Evolutionary conservation across 176 grass and related monocot genomes (phyloP), one percentile per base, ranked within the genome.

Genomic region (Carex littledalei): DNA sequence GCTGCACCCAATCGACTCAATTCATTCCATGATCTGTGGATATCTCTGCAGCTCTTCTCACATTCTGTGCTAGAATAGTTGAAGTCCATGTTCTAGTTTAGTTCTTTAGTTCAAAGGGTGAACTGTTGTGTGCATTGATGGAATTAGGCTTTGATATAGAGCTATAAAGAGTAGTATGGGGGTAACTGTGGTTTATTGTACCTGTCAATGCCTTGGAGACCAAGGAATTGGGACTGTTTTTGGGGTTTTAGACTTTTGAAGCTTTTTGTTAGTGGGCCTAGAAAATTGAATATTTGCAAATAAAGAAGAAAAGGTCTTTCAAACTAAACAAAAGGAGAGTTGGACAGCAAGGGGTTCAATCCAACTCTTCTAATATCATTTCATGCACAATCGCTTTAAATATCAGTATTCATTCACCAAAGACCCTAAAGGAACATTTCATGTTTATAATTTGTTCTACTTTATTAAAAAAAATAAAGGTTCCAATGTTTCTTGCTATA

Each of bases 31-130:
- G 85, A 84, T 2, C 54, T 83, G 20, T 92, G 91, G 62, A 98
- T 98, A 87, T 94, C 91, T 88, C 67, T 80, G 83, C 96, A 95
- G 35, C 67, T 91, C 32, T 53, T 87, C 15, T 94, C 88, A 35
- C 81, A 68, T 68, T 83, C 62, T 31, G 79, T 22, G 35, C 35
- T 81, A 8, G 34, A 47, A 43, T 58, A 81, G 18, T 47, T 81
- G 81, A 66, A 78, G 21, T 78, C 50, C 74, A 78, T 78, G 22
- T 56, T 50, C 47, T 50, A 50, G 47, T 63, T 32, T 55, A 31
- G 47, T 78, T 55, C 50, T 11, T 49, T 49, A 78, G 47, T 78
- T 50, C 73, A 24, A 78, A 29, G 5, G 55, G 73, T 78, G 49
- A 78, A 29, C 73, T 78, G 13, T 17, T 78, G 49, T 56, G 70